Evolutionary conservation across 768 basidiomycete species (phyloP).

Genomic region (Holtermannia corniformis): DNA sequence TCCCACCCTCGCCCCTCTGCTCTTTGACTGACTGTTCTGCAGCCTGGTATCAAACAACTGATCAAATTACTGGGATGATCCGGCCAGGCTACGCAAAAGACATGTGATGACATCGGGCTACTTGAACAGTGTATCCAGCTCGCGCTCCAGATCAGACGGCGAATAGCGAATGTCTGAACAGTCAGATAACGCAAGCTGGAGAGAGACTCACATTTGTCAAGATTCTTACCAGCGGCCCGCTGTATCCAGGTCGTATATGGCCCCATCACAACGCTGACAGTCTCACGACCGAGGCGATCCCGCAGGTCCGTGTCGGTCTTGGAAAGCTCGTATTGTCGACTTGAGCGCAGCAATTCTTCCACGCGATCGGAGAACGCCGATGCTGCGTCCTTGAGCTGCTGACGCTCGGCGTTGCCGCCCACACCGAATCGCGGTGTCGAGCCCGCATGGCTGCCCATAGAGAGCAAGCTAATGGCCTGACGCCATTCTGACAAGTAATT

Average conservation of each 20-base stretch:
- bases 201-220: slow-evolving; percentile 38
- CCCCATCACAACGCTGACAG: slow-evolving; percentile 20
- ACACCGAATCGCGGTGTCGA: slow-evolving; percentile 24
- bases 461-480: slow-evolving; percentile 13
- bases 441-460: slow-evolving; percentile 6
- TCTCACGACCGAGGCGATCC: slow-evolving; percentile 29
- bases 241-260: slow-evolving; percentile 26
- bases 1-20: background rate
- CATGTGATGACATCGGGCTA: too few species aligned
- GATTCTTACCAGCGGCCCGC: slow-evolving; percentile 22
- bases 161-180: too few species aligned
- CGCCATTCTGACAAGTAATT: slow-evolving; percentile 29
- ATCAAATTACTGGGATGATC: too few species aligned
- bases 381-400: slow-evolving; percentile 31
- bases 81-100: slow-evolving; percentile 13
- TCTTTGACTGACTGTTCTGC: slow-evolving; percentile 52
- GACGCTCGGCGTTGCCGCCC: slow-evolving; percentile 19
- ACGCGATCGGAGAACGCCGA: slow-evolving; percentile 31
- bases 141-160: too few species aligned
- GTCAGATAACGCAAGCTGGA: too few species aligned
- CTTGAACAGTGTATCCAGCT: too few species aligned
- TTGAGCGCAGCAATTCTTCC: slow-evolving; percentile 27
- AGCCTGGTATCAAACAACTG: slow-evolving; percentile 83
- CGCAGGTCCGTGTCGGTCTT: slow-evolving; percentile 35
- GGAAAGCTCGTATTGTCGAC: slow-evolving; percentile 25